A percentile compares a stretch with the other conserved stretches of the same genome.
Evolutionary conservation across 148 eudicot species (phyloP).

Genomic region (Spergularia marina): DNA sequence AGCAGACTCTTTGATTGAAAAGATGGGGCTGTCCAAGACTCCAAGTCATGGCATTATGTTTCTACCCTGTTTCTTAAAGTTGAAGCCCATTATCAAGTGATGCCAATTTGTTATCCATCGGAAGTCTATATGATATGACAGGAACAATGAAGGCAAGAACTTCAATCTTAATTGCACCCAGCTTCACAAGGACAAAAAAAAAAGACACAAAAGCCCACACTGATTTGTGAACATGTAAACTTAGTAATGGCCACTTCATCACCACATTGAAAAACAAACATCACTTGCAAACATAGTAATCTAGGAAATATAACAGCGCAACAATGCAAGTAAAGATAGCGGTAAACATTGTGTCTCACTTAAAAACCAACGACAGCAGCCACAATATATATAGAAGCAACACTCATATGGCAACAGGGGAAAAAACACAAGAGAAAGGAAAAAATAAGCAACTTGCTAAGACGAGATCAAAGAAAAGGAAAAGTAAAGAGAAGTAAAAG

Average conservation of each 20-base stretch:
- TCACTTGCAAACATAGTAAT: background rate
- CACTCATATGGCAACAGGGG: background rate
- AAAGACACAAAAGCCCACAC: background rate
- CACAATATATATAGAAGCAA: background rate
- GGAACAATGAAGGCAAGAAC: background rate
- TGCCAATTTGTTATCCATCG: background rate
- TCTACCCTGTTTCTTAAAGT: background rate
- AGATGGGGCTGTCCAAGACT: background rate
- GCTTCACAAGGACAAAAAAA: background rate
- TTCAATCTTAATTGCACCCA: background rate
- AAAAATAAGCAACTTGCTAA: background rate
- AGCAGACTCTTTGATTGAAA: background rate
- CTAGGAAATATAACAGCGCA: background rate
- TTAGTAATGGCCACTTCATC: background rate
- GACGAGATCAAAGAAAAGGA: background rate
- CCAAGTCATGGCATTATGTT: background rate
- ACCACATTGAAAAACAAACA: background rate
- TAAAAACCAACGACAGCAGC: background rate
- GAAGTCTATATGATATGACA: background rate
- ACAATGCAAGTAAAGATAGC: background rate
- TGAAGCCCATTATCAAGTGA: background rate
- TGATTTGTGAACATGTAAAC: slow-evolving; percentile 2
- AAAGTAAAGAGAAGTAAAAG: background rate
- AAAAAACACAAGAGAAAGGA: background rate
- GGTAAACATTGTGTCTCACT: background rate